Percentiles rank a stretch among this genome's conserved stretches.
phyloP scores from a whole-genome alignment of 352 stramenopile species.

The Phytopythium chamaehyphon region DNA sequence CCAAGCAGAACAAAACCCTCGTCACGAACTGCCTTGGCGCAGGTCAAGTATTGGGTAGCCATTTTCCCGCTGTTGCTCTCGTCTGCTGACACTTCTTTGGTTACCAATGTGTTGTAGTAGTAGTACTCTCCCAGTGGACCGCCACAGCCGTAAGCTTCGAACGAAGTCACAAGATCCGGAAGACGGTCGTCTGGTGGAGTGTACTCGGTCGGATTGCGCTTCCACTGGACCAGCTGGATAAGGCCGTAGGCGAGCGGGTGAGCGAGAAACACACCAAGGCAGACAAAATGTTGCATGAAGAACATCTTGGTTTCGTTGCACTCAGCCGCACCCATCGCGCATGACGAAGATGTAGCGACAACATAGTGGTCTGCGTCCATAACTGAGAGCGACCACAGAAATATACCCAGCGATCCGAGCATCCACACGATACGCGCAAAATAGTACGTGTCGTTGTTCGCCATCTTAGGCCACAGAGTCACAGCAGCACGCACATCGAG shows the following conservation, averaged over 20 bases:
- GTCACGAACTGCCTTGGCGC: slow-evolving; percentile 26
- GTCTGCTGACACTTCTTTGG: slow-evolving; percentile 7
- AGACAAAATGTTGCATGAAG: slow-evolving; percentile 27
- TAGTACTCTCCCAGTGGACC: slow-evolving; percentile 27
- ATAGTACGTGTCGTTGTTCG: slow-evolving; percentile 40
- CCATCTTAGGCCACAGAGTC: slow-evolving; percentile 34
- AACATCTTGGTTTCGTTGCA: slow-evolving; percentile 16
- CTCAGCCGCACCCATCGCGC: slow-evolving; percentile 15
- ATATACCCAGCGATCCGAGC: slow-evolving; percentile 17
- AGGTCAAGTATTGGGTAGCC: slow-evolving; percentile 22
- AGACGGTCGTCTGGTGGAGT: slow-evolving; percentile 16
- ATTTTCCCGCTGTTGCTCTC: neutral
- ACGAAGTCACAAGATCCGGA: slow-evolving; percentile 22
- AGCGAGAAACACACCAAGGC: slow-evolving; percentile 17
- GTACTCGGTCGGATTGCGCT: slow-evolving; percentile 24
- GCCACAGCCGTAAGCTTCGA: slow-evolving; percentile 30
- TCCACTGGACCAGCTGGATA: slow-evolving; percentile 33
- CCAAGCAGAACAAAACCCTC: slow-evolving; percentile 33
- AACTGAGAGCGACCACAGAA: slow-evolving; percentile 24
- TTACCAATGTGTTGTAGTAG: slow-evolving; percentile 36
- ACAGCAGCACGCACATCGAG: slow-evolving; percentile 29
- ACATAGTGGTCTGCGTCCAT: slow-evolving; percentile 16
- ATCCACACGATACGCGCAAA: slow-evolving; percentile 29
- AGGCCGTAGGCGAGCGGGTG: slow-evolving; percentile 26
- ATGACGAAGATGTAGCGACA: slow-evolving; percentile 14